These are phyloP conservation scores for Penicillium crustosum DNA, from an alignment of 2,329 filamentous ascomycete genomes.

Conservation along the genomic window DNA sequence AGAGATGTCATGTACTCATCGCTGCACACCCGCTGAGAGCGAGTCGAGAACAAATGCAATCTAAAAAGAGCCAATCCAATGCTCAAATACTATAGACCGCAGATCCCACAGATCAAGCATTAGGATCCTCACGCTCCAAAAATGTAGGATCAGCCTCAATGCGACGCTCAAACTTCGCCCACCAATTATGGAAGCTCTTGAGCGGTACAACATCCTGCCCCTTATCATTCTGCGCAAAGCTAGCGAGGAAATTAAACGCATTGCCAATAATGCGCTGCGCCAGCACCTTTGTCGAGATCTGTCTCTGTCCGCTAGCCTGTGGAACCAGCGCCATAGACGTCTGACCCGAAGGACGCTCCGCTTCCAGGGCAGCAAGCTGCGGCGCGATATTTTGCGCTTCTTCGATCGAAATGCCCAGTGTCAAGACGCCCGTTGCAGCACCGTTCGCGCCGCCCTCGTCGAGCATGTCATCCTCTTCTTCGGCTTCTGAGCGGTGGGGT, in stretches of 20 bases:
- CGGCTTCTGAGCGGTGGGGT: slow-evolving; percentile 32
- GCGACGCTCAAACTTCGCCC: slow-evolving; percentile 89
- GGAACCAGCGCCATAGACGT: slow-evolving; percentile 33
- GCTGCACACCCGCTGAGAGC: not conserved
- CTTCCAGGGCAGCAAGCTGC: slow-evolving; percentile 62
- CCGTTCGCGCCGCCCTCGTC: slow-evolving; percentile 40
- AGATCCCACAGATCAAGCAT: slow-evolving; percentile 12
- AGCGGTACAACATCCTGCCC: slow-evolving; percentile 88
- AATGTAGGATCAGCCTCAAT: slow-evolving; percentile 86
- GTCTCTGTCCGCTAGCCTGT: slow-evolving; percentile 31
- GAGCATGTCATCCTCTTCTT: slow-evolving; percentile 46
- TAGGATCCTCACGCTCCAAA: slow-evolving; percentile 68
- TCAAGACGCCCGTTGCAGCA: slow-evolving; percentile 52
- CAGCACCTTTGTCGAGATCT: slow-evolving; percentile 69
- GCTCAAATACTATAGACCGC: not conserved
- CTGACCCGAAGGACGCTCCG: slow-evolving; percentile 25
- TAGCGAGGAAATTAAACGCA: slow-evolving; percentile 92
- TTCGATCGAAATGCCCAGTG: slow-evolving; percentile 82
- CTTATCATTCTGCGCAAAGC: slow-evolving; percentile 69
- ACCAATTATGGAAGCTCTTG: slow-evolving; percentile 96
- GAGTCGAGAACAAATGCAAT: slow-evolving; percentile 1
- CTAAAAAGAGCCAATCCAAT: not conserved
- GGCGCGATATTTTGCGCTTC: slow-evolving; percentile 68
- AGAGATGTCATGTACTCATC: slow-evolving; percentile 9
- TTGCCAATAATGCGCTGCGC: slow-evolving; percentile 95